Base-by-base conservation (phyloP, 2,329 filamentous ascomycete species). In the Paraphaeosphaeria minitans region DNA sequence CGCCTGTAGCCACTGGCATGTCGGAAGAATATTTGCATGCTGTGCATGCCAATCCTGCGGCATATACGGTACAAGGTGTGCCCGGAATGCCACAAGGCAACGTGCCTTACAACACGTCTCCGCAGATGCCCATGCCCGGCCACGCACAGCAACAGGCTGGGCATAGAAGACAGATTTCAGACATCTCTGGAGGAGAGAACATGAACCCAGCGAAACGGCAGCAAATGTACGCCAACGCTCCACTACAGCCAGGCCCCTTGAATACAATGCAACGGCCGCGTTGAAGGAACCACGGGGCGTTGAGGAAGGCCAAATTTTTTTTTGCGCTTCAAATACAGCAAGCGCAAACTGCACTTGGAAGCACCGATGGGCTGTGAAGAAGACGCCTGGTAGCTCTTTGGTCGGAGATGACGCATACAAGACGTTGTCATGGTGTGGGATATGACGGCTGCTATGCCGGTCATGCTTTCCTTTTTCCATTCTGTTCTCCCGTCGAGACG, bases 161-260 rank as follows among this genome's bases (percentile, higher is more conserved):
- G 27, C 84, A 86, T 62, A 80, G 86, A 61, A 78, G 86, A 65
- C 84, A 85, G 56, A 82, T 87, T n/a, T 87, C 84, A 2, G 85
- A 87, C 33, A 85, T 88, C 57, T 81, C 83, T 2, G 82, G 84
- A 47, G 82, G 82, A 0, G 77, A 82, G 4, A 82, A 83, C 27
- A 76, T 82, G 67, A 78, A 72, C 53, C 81, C 84, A 62, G 75
- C 81, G 5, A 88, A 88, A 69, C 80, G 85, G 63, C 85, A 85
- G 68, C 83, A 85, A 56, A 82, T 87, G 77, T 87, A 84, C 65
- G 55, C 21, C 10, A 75, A 53, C 74, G 55, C 71, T 33, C 67
- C 78, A 58, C 64, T 75, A 35, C 79, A 77, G 60, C 77, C 77
- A 45, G 78, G 79, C 48, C 75, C 76, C 39, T 80, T 83, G 68